Evolutionary conservation across 2,329 filamentous ascomycete species (phyloP).

Genomic region (Colletotrichum filicis): DNA sequence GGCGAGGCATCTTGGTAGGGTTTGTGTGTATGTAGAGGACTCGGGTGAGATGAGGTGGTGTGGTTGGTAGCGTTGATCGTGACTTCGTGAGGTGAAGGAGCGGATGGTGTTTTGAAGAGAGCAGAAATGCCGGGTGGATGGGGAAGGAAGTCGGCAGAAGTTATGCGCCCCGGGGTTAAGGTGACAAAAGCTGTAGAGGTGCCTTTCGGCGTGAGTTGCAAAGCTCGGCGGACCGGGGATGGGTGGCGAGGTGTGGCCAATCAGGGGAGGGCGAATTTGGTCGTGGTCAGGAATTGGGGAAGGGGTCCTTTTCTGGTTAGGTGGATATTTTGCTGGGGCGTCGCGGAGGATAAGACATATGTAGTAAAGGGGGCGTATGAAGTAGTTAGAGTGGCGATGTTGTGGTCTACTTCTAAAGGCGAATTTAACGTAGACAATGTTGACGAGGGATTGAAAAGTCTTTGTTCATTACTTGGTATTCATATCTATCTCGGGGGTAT

Average conservation of each 20-base stretch:
- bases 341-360: background rate
- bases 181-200: conserved; percentile 8
- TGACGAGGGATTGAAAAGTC: background rate
- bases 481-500: conserved; percentile 9
- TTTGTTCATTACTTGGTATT: background rate
- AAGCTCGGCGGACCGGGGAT: conserved; percentile 11
- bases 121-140: conserved; percentile 39
- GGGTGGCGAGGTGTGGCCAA: conserved; percentile 26
- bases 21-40: conserved; percentile 9
- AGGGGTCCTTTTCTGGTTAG: background rate
- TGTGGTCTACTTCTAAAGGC: too few species aligned
- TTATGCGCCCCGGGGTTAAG: conserved; percentile 23
- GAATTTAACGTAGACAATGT: background rate
- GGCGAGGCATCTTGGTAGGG: conserved; percentile 76
- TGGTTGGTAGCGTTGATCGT: background rate
- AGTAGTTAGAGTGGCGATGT: background rate
- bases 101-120: conserved; percentile 36
- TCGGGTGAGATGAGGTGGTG: conserved; percentile 11
- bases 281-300: conserved; percentile 12
- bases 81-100: background rate
- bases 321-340: background rate
- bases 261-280: conserved; percentile 20
- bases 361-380: background rate
- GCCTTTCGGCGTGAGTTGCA: conserved; percentile 20
- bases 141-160: conserved; percentile 35